phyloP scores from a whole-genome alignment of 352 stramenopile genomes.

The Phytophthora vignae region DNA sequence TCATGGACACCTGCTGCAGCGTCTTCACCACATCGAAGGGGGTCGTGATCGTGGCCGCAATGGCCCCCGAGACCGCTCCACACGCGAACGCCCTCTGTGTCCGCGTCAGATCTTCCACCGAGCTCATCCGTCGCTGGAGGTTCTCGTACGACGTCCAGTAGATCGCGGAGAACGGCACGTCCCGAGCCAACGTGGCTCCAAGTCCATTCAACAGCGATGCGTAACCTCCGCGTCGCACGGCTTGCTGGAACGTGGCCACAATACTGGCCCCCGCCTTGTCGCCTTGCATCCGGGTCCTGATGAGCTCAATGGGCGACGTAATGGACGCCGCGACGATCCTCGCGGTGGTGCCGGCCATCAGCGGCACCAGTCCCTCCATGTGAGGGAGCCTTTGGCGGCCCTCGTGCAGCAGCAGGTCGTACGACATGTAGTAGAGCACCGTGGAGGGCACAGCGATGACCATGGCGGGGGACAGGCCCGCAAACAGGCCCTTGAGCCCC shows the following conservation, averaged over 20 bases:
- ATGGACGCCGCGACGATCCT: conserved; percentile 78
- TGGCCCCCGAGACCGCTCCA: conserved; percentile 84
- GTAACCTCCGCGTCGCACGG: conserved; percentile 77
- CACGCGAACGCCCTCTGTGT: conserved; percentile 85
- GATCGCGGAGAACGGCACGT: conserved; percentile 96
- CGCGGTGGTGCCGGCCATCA: conserved; percentile 74
- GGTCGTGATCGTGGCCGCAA: conserved; percentile 93
- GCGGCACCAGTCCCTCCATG: conserved; percentile 53
- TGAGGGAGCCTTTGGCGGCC: conserved; percentile 46
- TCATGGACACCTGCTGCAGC: conserved; percentile 78
- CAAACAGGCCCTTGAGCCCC: conserved; percentile 83
- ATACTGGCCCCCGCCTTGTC: conserved; percentile 44
- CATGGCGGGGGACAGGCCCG: conserved; percentile 91
- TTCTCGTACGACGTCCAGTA: conserved; percentile 95
- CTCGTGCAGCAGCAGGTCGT: conserved; percentile 87
- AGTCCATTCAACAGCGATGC: conserved; percentile 88
- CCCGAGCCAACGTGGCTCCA: conserved; percentile 90
- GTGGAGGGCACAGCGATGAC: conserved; percentile 95
- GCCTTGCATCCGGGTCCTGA: conserved; percentile 89
- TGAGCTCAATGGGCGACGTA: conserved; percentile 90
- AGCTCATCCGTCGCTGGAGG: conserved; percentile 49
- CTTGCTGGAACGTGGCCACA: conserved; percentile 53
- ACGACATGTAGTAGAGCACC: conserved; percentile 96
- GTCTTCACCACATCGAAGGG: conserved; percentile 98
- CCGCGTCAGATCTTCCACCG: conserved; percentile 43